Percentiles rank a stretch among this genome's conserved stretches.
Evolutionary conservation across 192 early-diverging fungal species (phyloP).

Genomic region (Backusella westeae): DNA sequence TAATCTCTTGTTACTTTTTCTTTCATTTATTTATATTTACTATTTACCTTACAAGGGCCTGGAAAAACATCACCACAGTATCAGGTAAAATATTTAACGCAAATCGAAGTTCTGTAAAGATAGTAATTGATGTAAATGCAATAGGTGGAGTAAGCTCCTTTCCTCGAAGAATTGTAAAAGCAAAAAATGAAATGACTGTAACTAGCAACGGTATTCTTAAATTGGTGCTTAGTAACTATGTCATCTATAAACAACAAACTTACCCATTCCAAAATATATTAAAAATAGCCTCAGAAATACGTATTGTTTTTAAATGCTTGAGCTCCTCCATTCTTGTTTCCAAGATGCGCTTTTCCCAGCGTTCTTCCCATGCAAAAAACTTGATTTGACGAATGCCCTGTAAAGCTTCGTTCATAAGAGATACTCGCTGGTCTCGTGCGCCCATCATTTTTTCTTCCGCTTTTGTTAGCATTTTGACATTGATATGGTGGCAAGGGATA

Average conservation of each 20-base stretch:
- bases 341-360: slow-evolving; percentile 48
- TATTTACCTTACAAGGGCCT: slow-evolving; percentile 59
- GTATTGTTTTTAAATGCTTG: slow-evolving; percentile 22
- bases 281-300: slow-evolving; percentile 3
- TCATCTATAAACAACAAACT: background rate
- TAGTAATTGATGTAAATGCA: slow-evolving; percentile 80
- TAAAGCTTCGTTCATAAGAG: slow-evolving; percentile 54
- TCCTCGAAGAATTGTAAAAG: slow-evolving; percentile 26
- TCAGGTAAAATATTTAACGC: slow-evolving; percentile 79
- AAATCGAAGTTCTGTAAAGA: slow-evolving; percentile 88
- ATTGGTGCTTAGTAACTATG: too few relatives aligned
- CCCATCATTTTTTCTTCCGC: slow-evolving; percentile 58
- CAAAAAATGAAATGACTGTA: slow-evolving; percentile 27
- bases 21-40: background rate
- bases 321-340: slow-evolving; percentile 44
- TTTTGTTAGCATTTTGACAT: slow-evolving; percentile 26
- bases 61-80: slow-evolving; percentile 65
- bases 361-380: slow-evolving; percentile 71
- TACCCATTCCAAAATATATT: slow-evolving; percentile 37
- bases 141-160: slow-evolving; percentile 60
- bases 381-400: slow-evolving; percentile 90
- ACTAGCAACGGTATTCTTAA: slow-evolving; percentile 26
- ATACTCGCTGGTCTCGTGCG: slow-evolving; percentile 71
- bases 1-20: background rate
- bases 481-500: slow-evolving; percentile 37